A percentile compares a stretch with the other conserved stretches of the same genome.
These are phyloP conservation scores for Pelargonium fulgidum DNA, from an alignment of 441 rosid genomes.

Conservation along the genomic window DNA sequence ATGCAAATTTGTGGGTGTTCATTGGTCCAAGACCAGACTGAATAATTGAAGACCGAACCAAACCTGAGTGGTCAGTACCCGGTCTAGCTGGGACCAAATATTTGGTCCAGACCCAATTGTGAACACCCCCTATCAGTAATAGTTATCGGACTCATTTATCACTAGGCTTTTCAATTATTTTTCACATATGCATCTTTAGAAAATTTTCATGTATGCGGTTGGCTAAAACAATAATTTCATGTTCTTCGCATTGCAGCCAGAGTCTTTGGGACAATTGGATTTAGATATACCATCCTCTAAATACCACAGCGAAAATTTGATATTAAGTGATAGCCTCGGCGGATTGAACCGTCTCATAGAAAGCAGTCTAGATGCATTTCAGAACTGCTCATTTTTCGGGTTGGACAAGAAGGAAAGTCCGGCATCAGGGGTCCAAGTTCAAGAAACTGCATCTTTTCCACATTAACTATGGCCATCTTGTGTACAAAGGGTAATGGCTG, in stretches of 20 bases:
- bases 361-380: slow-evolving; percentile 89
- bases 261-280: slow-evolving; percentile 79
- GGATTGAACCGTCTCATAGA: slow-evolving; percentile 82
- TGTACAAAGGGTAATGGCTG: too few relatives aligned
- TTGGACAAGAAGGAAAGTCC: slow-evolving; percentile 65
- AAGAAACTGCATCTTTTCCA: slow-evolving; percentile 31
- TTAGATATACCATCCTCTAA: slow-evolving; percentile 63
- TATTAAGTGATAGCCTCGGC: slow-evolving; percentile 71
- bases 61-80: too few relatives aligned
- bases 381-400: slow-evolving; percentile 75
- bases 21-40: too few relatives aligned
- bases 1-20: too few relatives aligned
- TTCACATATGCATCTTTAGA: too few relatives aligned
- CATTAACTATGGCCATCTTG: not conserved
- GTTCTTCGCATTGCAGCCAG: slow-evolving; percentile 52
- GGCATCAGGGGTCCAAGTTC: slow-evolving; percentile 43
- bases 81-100: too few relatives aligned
- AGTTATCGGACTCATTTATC: too few relatives aligned
- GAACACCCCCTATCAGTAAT: too few relatives aligned
- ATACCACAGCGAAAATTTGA: slow-evolving; percentile 59
- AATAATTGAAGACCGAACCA: too few relatives aligned
- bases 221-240: slow-evolving; percentile 12
- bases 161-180: too few relatives aligned
- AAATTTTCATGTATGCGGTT: too few relatives aligned
- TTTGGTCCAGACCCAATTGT: too few relatives aligned